A percentile compares a stretch with the other conserved stretches of the same genome.
Conservation (phyloP, 306 rosid species). For the Casuarina glauca region DNA sequence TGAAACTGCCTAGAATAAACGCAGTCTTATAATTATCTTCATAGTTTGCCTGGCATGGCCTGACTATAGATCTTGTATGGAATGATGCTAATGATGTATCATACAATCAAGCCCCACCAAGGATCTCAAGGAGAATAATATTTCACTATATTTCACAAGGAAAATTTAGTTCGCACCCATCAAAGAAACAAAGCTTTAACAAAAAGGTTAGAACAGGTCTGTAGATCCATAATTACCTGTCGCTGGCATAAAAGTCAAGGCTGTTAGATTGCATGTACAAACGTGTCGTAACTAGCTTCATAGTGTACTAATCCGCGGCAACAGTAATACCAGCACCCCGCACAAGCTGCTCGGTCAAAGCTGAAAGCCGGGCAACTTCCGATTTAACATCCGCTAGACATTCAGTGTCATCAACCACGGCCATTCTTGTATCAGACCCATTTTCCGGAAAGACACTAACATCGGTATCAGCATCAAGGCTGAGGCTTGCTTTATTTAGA, state of each 20-base stretch:
- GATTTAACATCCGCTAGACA: conserved; percentile 46
- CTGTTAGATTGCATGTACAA: conserved; percentile 12
- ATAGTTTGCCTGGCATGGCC: no score
- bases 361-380: conserved; percentile 63
- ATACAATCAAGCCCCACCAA: no score
- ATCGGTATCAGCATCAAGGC: conserved; percentile 47
- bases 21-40: no score
- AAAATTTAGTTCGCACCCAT: neutral
- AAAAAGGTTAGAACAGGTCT: conserved; percentile 1
- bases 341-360: conserved; percentile 72
- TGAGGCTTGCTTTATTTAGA: conserved; percentile 42
- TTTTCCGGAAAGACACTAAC: conserved; percentile 19
- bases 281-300: conserved; percentile 2
- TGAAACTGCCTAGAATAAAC: no score
- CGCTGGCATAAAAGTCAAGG: conserved; percentile 5
- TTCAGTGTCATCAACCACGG: conserved; percentile 20
- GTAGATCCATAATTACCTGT: conserved; percentile 12
- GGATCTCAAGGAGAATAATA: no score
- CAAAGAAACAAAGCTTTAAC: neutral
- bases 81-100: no score
- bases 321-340: conserved; percentile 58
- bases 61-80: no score
- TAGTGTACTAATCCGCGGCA: conserved; percentile 34
- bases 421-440: conserved; percentile 7
- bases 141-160: no score